A percentile compares a stretch with the other conserved stretches of the same genome.
Evolutionary conservation across 495 filamentous ascomycete species (phyloP).

Genomic region (Bacidia gigantensis): DNA sequence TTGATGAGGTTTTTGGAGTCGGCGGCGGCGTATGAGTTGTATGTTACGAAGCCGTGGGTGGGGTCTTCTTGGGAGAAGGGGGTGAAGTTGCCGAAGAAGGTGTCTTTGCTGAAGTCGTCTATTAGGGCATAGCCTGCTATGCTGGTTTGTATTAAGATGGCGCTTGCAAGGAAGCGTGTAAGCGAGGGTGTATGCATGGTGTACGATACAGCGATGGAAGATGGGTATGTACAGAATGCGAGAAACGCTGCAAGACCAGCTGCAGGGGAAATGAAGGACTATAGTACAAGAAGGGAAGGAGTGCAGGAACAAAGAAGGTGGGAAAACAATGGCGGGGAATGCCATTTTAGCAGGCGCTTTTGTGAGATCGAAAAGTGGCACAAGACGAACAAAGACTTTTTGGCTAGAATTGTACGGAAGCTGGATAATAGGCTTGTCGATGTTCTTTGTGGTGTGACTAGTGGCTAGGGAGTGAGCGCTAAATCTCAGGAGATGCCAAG

Average conservation of each 20-base stretch:
- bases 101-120: constrained; percentile 28
- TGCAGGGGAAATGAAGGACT: background rate
- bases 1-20: constrained; percentile 39
- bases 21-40: constrained; percentile 39
- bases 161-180: background rate
- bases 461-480: background rate
- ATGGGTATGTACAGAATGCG: background rate
- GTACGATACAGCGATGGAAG: background rate
- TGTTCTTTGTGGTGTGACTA: background rate
- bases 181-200: constrained; percentile 1
- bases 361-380: no score
- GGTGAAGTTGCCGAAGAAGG: constrained; percentile 46
- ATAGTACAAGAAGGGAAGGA: background rate
- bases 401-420: background rate
- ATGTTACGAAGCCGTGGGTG: constrained; percentile 56
- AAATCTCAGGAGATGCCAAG: background rate
- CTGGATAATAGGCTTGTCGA: background rate
- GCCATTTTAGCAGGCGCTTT: background rate
- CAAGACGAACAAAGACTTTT: background rate
- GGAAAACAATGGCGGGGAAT: background rate
- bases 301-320: background rate
- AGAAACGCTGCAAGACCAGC: background rate
- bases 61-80: constrained; percentile 43
- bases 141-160: constrained; percentile 23
- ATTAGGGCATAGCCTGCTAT: constrained; percentile 35